phyloP scores from a whole-genome alignment of 805 yeast genomes.

The Cyberlindnera meyerae region DNA sequence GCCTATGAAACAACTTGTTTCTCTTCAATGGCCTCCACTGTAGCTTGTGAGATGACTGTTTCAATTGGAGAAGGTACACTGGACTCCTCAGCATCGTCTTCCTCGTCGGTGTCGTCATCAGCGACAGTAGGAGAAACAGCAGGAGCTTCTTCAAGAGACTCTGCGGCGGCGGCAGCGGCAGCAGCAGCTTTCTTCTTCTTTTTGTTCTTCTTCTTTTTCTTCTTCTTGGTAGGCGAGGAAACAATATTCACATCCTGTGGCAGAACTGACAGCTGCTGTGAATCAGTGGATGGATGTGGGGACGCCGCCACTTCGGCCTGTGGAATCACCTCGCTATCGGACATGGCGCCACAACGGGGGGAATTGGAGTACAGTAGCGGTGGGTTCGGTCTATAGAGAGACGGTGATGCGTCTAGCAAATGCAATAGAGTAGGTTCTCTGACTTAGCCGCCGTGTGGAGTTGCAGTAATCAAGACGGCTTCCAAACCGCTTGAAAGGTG shows the following conservation, averaged over 20 bases:
- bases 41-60: too few relatives aligned
- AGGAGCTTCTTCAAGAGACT: too few relatives aligned
- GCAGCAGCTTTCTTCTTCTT: conserved; percentile 7
- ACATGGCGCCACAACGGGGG: conserved; percentile 5
- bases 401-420: too few relatives aligned
- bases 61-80: too few relatives aligned
- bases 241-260: too few relatives aligned
- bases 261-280: neutral
- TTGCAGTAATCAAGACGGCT: too few relatives aligned
- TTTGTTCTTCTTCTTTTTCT: conserved; percentile 9
- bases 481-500: too few relatives aligned
- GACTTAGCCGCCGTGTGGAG: too few relatives aligned
- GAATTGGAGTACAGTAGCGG: neutral
- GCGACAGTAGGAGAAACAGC: too few relatives aligned
- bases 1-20: neutral
- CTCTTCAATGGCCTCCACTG: neutral
- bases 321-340: conserved; percentile 3
- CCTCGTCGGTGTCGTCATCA: neutral
- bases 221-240: conserved; percentile 5
- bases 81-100: neutral
- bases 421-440: too few relatives aligned
- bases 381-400: too few relatives aligned
- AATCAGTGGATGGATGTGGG: neutral
- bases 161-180: neutral
- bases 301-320: neutral